Evolutionary conservation across 768 basidiomycete species (phyloP), one percentile per base, ranked within the genome.

Genomic region (Boletus huronensis): DNA sequence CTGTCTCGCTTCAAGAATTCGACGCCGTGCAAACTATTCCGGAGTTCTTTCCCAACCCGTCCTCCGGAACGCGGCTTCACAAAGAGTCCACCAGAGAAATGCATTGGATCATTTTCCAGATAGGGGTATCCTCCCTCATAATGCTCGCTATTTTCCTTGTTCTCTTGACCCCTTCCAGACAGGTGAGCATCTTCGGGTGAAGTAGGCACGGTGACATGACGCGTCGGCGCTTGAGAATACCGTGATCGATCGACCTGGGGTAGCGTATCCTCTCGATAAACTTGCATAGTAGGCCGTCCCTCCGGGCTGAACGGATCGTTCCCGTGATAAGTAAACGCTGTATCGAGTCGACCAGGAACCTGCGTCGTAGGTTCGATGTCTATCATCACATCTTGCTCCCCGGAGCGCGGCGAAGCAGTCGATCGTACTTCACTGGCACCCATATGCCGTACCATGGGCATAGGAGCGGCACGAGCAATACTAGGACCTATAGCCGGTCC

Each of bases 31-130:
- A 79, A 46, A 35, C 82, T 74, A 56, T 81, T 86, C 10, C 79
- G 79, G 66, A 80, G 75, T 54, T 82, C 80, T 57, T 76, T 78
- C n/a, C 75, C 75, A 19, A 75, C 64, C 28, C 57, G 59, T 19
- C 67, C 71, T 48, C 63, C 69, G 44, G 60, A 59, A 16, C 46
- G 73, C 56, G 48, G 66, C 25, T 65, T 70, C 28, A 61, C 64
- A 32, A 74, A 70, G 25, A 74, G 55, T 14, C 74, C 75, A 11
- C 67, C 70, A 48, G 69, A 53, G 1, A 54, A 19, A 31, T 64
- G 60, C 6, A 50, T 49, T 1, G 63, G 52, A n/a, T 70, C 62
- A 28, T 56, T 53, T 32, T 63, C 60, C 21, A 53, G 50, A 38
- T 56, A 54, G 21, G 47, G 34, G 36, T 62, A 58, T 31, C 43